Evolutionary conservation across 371 early-diverging fungal species (phyloP), one percentile per base, ranked within the genome.

Genomic region (Actinomortierella wolfii): DNA sequence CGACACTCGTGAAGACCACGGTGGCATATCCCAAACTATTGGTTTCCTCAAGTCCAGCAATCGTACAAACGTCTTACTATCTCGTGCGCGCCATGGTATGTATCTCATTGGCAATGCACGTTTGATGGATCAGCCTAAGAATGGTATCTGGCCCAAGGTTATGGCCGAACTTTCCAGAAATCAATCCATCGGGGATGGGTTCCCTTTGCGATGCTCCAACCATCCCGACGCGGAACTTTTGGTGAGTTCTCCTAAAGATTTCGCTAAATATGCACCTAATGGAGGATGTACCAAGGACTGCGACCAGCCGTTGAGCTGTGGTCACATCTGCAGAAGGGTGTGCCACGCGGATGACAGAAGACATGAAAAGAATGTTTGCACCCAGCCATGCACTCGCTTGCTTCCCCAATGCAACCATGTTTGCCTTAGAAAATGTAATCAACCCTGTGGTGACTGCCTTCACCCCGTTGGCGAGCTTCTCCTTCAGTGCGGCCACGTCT

Each of bases 21-120:
- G 59, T 24, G n/a, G 25, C n/a, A n/a, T 48, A 49, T 40, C 78
- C 79, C 0, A 68, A n/a, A n/a, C 70, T 8, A 89, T 89, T 71
- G 93, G 93, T 29, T 93, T 93, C 73, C 66, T 91, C 28, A 85
- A 83, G 57, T 83, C 86, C 14, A 73, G 70, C 8, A 86, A 90
- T 68, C 85, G 93, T 59, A 81, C 88, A 2, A 91, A 90, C 74
- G 93, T 92, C 24, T 78, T 87, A 14, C 67, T 91, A 20, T 90
- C 91, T 1, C 80, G 93, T 54, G 89, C 90, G 1, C 52, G 52
- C 29, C 65, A 65, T 48, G 65, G 67, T 7, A 68, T 86, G 68
- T 79, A 76, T 54, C 41, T 87, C 11, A 48, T 87, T 24, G 88
- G 88, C 25, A 74, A 80, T 47, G 58, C 67, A 1, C 46, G 51